Percentiles rank a stretch among this genome's conserved stretches.
Evolutionary conservation across 208 protist species (phyloP).

Genomic region (Wallacemonas sp.): DNA sequence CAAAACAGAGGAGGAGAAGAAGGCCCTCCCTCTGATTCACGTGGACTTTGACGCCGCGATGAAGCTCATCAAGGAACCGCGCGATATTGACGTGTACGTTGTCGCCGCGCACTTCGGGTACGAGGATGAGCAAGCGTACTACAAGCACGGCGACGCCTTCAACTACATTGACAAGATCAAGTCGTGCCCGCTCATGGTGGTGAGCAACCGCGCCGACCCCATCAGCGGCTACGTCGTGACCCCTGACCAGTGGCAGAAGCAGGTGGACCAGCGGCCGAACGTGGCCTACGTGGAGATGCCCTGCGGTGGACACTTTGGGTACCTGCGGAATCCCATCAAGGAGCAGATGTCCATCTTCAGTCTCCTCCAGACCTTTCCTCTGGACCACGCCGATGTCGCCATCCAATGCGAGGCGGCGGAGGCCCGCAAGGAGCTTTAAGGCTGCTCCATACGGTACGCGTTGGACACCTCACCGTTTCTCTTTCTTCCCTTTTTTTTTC

Average conservation of each 20-base stretch:
- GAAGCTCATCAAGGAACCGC: conserved; percentile 17
- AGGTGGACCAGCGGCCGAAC: conserved; percentile 34
- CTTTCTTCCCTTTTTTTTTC: too few species aligned
- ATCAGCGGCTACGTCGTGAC: conserved; percentile 29
- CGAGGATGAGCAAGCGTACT: conserved; percentile 35
- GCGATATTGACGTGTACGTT: conserved; percentile 46
- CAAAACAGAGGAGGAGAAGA: conserved; percentile 28
- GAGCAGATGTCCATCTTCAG: conserved; percentile 16
- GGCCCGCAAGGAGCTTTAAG: not conserved
- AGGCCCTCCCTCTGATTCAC: conserved; percentile 9
- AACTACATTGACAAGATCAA: conserved; percentile 33
- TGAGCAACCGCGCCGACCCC: conserved; percentile 47
- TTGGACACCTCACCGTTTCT: too few species aligned
- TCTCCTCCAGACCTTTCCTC: conserved; percentile 14
- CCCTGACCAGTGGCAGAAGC: conserved; percentile 36
- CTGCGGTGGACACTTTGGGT: conserved; percentile 61
- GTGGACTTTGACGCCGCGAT: conserved; percentile 24
- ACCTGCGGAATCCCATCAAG: conserved; percentile 37
- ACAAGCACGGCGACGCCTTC: conserved; percentile 36
- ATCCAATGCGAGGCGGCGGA: not conserved
- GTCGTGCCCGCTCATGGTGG: conserved; percentile 36
- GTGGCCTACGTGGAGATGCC: conserved; percentile 60
- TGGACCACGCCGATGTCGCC: conserved; percentile 9
- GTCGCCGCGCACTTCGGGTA: conserved; percentile 59
- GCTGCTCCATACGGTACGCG: too few species aligned